phyloP scores from a whole-genome alignment of 495 filamentous ascomycete species.

The Podospora pseudocomata region DNA sequence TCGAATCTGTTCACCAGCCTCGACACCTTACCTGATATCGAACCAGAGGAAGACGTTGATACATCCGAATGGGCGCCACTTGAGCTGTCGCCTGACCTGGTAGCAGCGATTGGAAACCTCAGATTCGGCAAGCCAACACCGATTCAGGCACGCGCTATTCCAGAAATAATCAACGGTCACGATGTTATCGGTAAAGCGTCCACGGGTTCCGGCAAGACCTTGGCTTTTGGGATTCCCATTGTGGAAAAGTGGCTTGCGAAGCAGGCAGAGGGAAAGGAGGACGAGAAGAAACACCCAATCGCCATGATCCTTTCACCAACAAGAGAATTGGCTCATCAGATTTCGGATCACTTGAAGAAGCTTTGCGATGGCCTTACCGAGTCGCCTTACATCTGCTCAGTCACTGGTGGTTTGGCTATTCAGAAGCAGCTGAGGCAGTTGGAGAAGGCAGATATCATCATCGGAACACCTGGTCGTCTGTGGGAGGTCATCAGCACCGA shows the following conservation, averaged over 20 bases:
- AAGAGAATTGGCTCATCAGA: constrained; percentile 87
- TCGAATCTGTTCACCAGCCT: constrained; percentile 41
- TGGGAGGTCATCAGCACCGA: constrained; percentile 86
- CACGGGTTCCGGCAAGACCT: constrained; percentile 80
- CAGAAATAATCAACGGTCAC: constrained; percentile 66
- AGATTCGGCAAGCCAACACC: constrained; percentile 74
- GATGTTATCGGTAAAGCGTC: constrained; percentile 79
- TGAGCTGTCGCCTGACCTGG: constrained; percentile 61
- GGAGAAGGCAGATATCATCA: constrained; percentile 72
- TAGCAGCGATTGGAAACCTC: constrained; percentile 71
- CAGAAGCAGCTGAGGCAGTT: constrained; percentile 89
- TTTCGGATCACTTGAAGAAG: constrained; percentile 72
- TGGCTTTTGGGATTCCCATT: constrained; percentile 79
- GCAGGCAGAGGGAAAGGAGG: constrained; percentile 33
- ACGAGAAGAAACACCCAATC: constrained; percentile 52
- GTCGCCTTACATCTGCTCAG: constrained; percentile 65
- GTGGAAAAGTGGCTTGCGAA: constrained; percentile 59
- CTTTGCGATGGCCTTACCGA: constrained; percentile 61
- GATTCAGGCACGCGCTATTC: constrained; percentile 75
- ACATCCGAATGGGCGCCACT: constrained; percentile 74
- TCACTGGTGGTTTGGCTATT: constrained; percentile 87
- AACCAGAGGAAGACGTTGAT: constrained; percentile 48
- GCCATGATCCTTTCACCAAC: constrained; percentile 91
- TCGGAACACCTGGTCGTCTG: constrained; percentile 86
- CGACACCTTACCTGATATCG: constrained; percentile 36